Conservation (phyloP, 441 rosid species). For the Erodium moschatum region DNA sequence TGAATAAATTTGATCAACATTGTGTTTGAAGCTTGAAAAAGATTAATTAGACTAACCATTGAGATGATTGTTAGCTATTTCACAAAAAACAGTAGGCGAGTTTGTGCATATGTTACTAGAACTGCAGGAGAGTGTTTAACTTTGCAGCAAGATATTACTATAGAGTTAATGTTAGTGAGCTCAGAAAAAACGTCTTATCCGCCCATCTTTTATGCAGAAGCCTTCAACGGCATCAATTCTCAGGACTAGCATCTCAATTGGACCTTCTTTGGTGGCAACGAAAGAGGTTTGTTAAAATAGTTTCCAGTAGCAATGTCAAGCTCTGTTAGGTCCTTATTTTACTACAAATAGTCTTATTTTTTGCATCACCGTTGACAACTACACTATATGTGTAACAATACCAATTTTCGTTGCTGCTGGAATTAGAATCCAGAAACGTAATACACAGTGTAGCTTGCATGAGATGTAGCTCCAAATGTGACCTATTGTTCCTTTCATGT, state of each 20-base stretch:
- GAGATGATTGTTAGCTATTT: too few species aligned
- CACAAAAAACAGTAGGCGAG: too few species aligned
- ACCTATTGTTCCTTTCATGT: neutral
- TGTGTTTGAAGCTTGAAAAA: neutral
- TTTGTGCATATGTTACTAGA: too few species aligned
- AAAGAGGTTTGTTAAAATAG: constrained; percentile 2
- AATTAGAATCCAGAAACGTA: neutral
- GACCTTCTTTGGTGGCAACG: constrained; percentile 5
- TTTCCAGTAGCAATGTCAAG: neutral
- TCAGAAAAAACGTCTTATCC: too few species aligned
- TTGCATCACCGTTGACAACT: neutral
- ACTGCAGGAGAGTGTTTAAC: too few species aligned
- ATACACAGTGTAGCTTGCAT: neutral
- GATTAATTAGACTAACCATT: neutral
- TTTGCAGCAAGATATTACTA: too few species aligned
- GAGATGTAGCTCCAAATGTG: neutral
- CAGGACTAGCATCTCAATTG: neutral
- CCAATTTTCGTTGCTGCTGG: neutral
- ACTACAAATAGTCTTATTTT: neutral
- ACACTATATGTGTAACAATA: neutral
- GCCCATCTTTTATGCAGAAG: neutral
- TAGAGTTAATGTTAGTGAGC: too few species aligned
- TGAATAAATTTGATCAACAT: neutral
- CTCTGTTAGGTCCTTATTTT: neutral
- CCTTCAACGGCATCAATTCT: neutral